Evolutionary conservation across 371 early-diverging fungal species (phyloP).

Genomic region (Mortierella sp.): DNA sequence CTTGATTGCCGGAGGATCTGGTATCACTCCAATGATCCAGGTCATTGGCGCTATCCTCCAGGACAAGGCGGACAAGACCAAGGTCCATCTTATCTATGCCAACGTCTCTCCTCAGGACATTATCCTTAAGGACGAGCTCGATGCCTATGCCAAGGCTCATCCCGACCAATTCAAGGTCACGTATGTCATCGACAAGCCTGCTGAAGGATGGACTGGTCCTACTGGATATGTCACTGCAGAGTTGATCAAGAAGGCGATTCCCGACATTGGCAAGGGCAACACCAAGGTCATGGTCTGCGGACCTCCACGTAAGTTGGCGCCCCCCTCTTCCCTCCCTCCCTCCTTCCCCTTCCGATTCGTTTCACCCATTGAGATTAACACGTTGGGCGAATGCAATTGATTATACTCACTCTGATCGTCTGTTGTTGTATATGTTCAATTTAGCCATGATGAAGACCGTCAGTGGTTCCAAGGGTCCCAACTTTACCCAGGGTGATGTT

Average conservation of each 20-base stretch:
- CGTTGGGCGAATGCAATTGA: background rate
- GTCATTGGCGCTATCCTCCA: slow-evolving; percentile 74
- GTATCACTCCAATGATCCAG: slow-evolving; percentile 90
- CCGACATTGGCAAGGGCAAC: slow-evolving; percentile 58
- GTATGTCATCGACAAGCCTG: slow-evolving; percentile 84
- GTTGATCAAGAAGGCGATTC: slow-evolving; percentile 72
- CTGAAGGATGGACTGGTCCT: slow-evolving; percentile 71
- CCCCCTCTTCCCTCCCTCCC: too few relatives aligned
- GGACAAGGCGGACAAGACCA: slow-evolving; percentile 83
- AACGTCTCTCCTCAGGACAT: slow-evolving; percentile 91
- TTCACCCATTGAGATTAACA: too few relatives aligned
- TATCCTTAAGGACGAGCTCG: slow-evolving; percentile 83
- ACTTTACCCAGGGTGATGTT: slow-evolving; percentile 87
- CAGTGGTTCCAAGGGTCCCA: slow-evolving; percentile 87
- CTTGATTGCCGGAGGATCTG: slow-evolving; percentile 93
- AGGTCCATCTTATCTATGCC: slow-evolving; percentile 88
- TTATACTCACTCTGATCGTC: background rate
- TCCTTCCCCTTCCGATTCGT: too few relatives aligned
- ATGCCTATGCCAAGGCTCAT: slow-evolving; percentile 70
- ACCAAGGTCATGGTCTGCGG: slow-evolving; percentile 91
- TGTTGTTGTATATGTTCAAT: background rate
- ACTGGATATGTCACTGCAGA: slow-evolving; percentile 78
- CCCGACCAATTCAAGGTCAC: slow-evolving; percentile 84
- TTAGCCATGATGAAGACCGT: slow-evolving; percentile 75
- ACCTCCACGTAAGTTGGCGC: slow-evolving; percentile 65